Evolutionary conservation across 2,329 filamentous ascomycete species (phyloP).

Genomic region (Teratosphaeria viscida): DNA sequence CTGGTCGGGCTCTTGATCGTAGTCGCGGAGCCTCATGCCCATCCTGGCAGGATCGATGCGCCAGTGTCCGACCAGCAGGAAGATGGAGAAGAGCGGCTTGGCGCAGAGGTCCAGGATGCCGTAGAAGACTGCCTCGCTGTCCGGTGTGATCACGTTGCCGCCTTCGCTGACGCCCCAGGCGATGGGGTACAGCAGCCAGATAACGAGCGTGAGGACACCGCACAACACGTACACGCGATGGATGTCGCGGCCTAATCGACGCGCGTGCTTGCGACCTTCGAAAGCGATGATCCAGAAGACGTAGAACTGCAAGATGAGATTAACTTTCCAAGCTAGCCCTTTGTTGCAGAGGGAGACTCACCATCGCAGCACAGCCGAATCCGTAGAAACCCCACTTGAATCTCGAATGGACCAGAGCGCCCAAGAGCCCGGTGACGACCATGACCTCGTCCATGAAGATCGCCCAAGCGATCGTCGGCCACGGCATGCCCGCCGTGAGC

Average conservation of each 20-base stretch:
- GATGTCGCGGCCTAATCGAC: conserved; percentile 39
- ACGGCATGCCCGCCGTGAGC: neutral
- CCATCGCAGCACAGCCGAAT: neutral
- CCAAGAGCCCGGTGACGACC: neutral
- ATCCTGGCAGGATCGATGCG: conserved; percentile 46
- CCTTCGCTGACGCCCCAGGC: conserved; percentile 50
- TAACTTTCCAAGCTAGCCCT: neutral
- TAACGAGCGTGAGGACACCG: conserved; percentile 41
- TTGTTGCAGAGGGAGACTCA: neutral
- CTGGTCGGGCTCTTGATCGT: neutral
- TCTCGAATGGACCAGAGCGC: neutral
- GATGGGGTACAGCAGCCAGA: conserved; percentile 53
- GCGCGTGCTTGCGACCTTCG: conserved; percentile 42
- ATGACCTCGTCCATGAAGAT: neutral
- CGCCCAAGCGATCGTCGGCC: neutral
- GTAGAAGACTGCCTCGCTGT: conserved; percentile 55
- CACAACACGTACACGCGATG: conserved; percentile 40
- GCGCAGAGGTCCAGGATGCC: conserved; percentile 51
- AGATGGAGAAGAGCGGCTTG: conserved; percentile 47
- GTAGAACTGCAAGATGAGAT: neutral
- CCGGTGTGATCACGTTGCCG: conserved; percentile 50
- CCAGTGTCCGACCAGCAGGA: conserved; percentile 48
- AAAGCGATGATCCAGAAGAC: conserved; percentile 23
- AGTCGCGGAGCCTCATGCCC: conserved; percentile 35
- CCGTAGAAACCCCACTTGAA: neutral